Evolutionary conservation across 1,139 yeast species (phyloP), one percentile per base, ranked within the genome.

Genomic region (Geotrichum klebahnii): DNA sequence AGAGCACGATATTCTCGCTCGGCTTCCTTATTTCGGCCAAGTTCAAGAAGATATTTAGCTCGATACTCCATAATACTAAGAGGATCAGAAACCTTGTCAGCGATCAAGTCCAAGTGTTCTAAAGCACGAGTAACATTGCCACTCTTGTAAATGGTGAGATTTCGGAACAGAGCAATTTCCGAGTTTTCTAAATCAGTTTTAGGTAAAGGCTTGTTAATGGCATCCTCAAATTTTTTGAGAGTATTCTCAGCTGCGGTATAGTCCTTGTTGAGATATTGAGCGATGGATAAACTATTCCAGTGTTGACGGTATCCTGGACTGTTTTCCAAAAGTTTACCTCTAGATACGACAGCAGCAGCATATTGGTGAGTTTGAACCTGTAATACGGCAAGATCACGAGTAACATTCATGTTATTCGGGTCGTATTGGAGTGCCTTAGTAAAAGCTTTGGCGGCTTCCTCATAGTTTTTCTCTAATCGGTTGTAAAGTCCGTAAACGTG

Each of bases 211-310:
- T 36, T 44, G 59, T 75, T 78, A 38, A 87, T 80, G 33, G 88
- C 72, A 17, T 76, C 80, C 63, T 89, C 96, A 59, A 87, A 87
- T 60, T 84, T 82, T 26, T 77, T 66, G 59, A 90, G 75, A 2
- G 94, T 84, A 50, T 79, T 76, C 53, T 83, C 81, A 2, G 96
- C 94, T 14, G 78, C 79, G 31, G 71, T 71, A 61, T 74, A 77
- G 62, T 90, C 88, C 24, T 78, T 77, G 62, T 78, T 79, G 63
- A 90, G 73, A 65, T 86, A 88, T 62, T 85, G 88, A 0, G 97
- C 96, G 36, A 87, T 75, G 0, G 96, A 97, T 50, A 86, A 74
- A 0, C 85, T 84, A 2, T 96, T 85, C 97, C 97, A 94, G 62
- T 88, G 84, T 58, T 94, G 92, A 57, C 97, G 78, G 64, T 80